Percentiles rank a stretch among this genome's conserved stretches.
Conservation (phyloP, 2,329 filamentous ascomycete species). For the Fusarium nanum region DNA sequence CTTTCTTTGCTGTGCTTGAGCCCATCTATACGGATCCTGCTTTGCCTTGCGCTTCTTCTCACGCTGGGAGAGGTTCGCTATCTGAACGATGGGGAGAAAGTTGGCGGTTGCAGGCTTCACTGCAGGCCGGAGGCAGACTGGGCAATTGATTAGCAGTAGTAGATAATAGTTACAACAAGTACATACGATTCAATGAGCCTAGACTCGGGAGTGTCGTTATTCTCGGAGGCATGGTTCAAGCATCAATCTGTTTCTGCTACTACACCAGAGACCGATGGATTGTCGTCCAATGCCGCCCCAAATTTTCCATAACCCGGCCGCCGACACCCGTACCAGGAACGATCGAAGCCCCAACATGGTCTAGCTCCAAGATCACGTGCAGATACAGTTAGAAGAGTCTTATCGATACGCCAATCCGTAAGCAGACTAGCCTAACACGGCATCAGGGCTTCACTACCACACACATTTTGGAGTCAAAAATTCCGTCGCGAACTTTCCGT, state of each 20-base stretch:
- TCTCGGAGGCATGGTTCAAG: constrained; percentile 73
- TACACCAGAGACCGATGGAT: constrained; percentile 39
- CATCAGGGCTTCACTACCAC: constrained; percentile 51
- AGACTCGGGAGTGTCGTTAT: constrained; percentile 70
- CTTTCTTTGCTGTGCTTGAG: constrained; percentile 85
- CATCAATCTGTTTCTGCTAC: constrained; percentile 43
- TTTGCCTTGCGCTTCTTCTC: constrained; percentile 74
- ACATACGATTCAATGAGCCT: constrained; percentile 69
- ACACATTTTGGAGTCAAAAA: constrained; percentile 55
- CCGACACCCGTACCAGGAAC: constrained; percentile 19
- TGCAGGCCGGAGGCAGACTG: constrained; percentile 71
- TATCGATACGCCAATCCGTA: constrained; percentile 32
- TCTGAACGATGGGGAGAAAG: constrained; percentile 70
- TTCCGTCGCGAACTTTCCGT: constrained; percentile 59
- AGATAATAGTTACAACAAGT: background rate
- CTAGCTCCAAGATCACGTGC: constrained; percentile 51
- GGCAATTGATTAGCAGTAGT: constrained; percentile 43
- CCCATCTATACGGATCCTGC: constrained; percentile 84
- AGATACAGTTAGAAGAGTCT: background rate
- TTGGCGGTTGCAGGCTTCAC: constrained; percentile 59
- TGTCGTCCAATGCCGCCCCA: constrained; percentile 44
- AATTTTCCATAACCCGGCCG: constrained; percentile 50
- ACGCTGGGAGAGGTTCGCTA: constrained; percentile 70
- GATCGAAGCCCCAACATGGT: constrained; percentile 2
- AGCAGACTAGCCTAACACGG: constrained; percentile 47